Percentiles rank a stretch among this genome's conserved stretches.
Conservation (phyloP, 2,329 filamentous ascomycete genomes). For the Diaporthe citriasiana region DNA sequence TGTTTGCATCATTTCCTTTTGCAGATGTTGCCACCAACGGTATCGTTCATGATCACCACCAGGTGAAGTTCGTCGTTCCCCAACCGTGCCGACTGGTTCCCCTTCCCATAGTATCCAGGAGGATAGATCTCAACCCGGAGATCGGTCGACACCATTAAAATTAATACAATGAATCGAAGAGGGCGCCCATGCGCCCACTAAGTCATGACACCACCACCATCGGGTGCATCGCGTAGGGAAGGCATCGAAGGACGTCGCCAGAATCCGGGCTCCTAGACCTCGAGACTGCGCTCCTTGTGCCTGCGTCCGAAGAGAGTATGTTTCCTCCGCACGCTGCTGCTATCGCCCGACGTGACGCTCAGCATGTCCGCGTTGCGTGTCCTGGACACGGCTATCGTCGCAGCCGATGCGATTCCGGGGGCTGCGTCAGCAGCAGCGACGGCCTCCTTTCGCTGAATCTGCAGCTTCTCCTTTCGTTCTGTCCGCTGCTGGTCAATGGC, state of each 20-base stretch:
- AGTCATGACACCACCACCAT: constrained; percentile 7
- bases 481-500: constrained; percentile 82
- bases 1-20: constrained; percentile 24
- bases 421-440: constrained; percentile 40
- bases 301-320: constrained; percentile 60
- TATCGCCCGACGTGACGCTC: constrained; percentile 48
- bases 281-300: constrained; percentile 36
- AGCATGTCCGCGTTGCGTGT: constrained; percentile 48
- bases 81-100: constrained; percentile 15
- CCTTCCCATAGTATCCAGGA: constrained; percentile 6
- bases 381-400: constrained; percentile 42
- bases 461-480: constrained; percentile 71
- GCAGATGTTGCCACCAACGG: constrained; percentile 27
- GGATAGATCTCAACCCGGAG: constrained; percentile 34
- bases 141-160: constrained; percentile 38
- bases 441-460: constrained; percentile 60
- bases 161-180: constrained; percentile 41
- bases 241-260: constrained; percentile 37
- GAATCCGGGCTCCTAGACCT: constrained; percentile 38
- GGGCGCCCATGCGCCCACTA: constrained; percentile 20
- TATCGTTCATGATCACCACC: constrained; percentile 27
- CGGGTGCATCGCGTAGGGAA: not conserved
- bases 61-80: constrained; percentile 29
- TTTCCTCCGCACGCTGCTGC: constrained; percentile 54
- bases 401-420: constrained; percentile 39